A percentile compares a stretch with the other conserved stretches of the same genome.
These are phyloP conservation scores for Fusarium fujikuroi DNA, from an alignment of 2,329 filamentous ascomycete species.

Conservation along the genomic window DNA sequence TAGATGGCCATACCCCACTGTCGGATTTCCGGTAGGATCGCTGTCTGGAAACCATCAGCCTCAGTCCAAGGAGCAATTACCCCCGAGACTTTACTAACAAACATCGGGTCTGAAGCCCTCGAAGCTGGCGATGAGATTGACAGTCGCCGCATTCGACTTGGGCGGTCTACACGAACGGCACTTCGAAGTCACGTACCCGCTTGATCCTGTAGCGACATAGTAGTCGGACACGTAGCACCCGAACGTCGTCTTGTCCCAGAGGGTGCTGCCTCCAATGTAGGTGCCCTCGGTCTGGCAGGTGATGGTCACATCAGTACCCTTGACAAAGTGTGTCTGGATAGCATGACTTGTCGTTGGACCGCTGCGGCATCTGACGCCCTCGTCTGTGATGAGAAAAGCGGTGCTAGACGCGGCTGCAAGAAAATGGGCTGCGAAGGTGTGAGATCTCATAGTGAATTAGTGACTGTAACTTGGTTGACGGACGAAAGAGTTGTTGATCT, in stretches of 20 bases:
- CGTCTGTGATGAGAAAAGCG: conserved; percentile 9
- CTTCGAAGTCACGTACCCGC: neutral
- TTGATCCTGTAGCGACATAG: conserved; percentile 11
- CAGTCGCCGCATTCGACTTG: conserved; percentile 22
- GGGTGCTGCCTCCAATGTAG: neutral
- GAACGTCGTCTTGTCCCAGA: conserved; percentile 15
- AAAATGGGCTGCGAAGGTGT: neutral
- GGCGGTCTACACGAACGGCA: conserved; percentile 1
- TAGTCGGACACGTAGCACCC: conserved; percentile 23
- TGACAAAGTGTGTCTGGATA: neutral
- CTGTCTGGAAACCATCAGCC: conserved; percentile 12
- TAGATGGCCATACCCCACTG: conserved; percentile 62
- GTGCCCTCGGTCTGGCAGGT: conserved; percentile 11
- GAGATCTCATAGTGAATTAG: neutral
- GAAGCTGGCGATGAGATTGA: conserved; percentile 19
- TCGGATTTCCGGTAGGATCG: conserved; percentile 59
- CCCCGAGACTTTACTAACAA: conserved; percentile 3
- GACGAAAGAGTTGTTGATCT: too few relatives aligned
- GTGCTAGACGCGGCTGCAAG: neutral
- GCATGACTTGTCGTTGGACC: conserved; percentile 7
- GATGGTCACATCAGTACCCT: conserved; percentile 7
- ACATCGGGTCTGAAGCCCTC: conserved; percentile 22
- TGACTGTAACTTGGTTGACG: fast-evolving
- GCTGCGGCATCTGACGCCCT: conserved; percentile 15
- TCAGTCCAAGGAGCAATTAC: fast-evolving